These are phyloP conservation scores for Citrus sp. DNA, from an alignment of 345 rosid species.

Conservation along the genomic window DNA sequence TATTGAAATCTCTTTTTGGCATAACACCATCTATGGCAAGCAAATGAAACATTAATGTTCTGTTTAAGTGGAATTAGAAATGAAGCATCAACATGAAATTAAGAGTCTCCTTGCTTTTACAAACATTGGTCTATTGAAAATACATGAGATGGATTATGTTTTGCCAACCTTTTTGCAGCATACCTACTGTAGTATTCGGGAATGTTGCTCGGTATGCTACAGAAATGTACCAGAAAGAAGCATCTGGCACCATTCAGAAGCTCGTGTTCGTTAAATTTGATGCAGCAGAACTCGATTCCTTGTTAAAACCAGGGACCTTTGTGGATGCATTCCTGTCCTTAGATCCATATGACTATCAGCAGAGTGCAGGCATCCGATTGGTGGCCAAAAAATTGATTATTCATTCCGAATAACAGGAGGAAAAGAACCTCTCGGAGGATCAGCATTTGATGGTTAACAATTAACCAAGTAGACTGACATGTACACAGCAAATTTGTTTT, in stretches of 20 bases:
- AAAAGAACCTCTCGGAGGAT: not conserved
- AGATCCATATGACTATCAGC: constrained; percentile 72
- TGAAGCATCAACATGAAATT: not conserved
- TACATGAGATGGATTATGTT: not conserved
- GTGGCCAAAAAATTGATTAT: constrained; percentile 61
- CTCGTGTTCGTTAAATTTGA: constrained; percentile 47
- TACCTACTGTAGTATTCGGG: constrained; percentile 45
- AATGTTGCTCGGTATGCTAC: constrained; percentile 46
- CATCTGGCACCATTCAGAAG: constrained; percentile 48
- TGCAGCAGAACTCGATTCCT: constrained; percentile 43
- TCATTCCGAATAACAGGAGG: constrained; percentile 18
- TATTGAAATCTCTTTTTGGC: not conserved
- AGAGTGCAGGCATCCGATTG: constrained; percentile 66
- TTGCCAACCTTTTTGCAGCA: constrained; percentile 35
- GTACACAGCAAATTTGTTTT: not conserved
- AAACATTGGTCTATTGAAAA: not conserved
- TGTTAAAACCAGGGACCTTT: constrained; percentile 39
- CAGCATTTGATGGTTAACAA: not conserved
- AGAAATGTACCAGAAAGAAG: constrained; percentile 60
- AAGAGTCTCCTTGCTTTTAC: not conserved
- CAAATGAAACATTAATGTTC: not conserved
- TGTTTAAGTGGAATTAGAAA: not conserved
- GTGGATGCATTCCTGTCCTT: constrained; percentile 67
- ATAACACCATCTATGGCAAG: not conserved
- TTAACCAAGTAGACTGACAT: not conserved